These are phyloP conservation scores for Naganishia vishniacii DNA, from an alignment of 768 basidiomycete genomes.

Conservation along the genomic window DNA sequence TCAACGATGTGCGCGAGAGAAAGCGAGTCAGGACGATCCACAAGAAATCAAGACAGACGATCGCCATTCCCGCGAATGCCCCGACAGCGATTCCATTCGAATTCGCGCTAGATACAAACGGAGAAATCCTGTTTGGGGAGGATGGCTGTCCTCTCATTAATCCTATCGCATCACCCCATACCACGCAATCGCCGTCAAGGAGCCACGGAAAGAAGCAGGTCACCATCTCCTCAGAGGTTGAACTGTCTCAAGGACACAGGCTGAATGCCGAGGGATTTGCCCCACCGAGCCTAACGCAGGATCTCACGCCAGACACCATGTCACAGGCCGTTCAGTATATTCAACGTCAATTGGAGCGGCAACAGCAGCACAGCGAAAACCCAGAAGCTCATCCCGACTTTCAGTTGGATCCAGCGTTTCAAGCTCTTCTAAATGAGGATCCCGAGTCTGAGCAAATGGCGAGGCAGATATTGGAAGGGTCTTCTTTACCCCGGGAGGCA, in stretches of 20 bases:
- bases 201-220: conserved; percentile 5
- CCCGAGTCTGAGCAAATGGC: not conserved
- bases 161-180: not conserved
- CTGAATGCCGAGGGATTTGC: not conserved
- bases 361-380: not conserved
- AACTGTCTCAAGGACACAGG: not conserved
- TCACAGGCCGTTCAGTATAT: conserved; percentile 3
- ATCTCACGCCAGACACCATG: not conserved
- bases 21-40: not conserved
- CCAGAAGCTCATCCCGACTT: not conserved
- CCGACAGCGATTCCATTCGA: conserved; percentile 2
- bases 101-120: conserved; percentile 2
- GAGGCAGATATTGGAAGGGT: not conserved
- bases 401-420: conserved; percentile 1
- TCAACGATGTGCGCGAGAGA: not conserved
- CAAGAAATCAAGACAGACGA: not conserved
- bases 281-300: not conserved
- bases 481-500: not conserved
- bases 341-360: not conserved
- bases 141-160: conserved; percentile 13
- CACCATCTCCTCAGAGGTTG: conserved; percentile 1
- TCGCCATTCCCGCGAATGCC: not conserved
- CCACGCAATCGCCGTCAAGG: not conserved
- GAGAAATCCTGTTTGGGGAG: not conserved
- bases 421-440: not conserved